These are phyloP conservation scores for Fusarium denticulatum DNA, from an alignment of 2,329 filamentous ascomycete genomes.

Conservation along the genomic window DNA sequence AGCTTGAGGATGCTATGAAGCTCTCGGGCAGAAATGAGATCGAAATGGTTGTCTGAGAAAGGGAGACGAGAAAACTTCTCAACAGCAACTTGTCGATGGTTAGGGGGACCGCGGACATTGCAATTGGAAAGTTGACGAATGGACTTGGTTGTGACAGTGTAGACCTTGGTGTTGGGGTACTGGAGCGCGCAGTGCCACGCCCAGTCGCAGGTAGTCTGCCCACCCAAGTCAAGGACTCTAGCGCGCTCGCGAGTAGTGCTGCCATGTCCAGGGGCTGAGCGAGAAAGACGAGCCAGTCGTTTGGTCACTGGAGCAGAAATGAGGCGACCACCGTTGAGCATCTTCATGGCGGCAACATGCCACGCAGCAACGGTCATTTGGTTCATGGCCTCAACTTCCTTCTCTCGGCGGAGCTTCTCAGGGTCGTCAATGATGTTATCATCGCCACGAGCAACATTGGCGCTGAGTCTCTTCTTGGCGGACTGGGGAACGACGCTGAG, in stretches of 20 bases:
- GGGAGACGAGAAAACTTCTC: slow-evolving; percentile 82
- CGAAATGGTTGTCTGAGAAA: slow-evolving; percentile 87
- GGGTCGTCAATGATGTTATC: slow-evolving; percentile 71
- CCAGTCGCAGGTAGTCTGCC: slow-evolving; percentile 89
- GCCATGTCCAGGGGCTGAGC: slow-evolving; percentile 55
- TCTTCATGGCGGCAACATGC: slow-evolving; percentile 69
- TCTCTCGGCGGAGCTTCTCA: slow-evolving; percentile 73
- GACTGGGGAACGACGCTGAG: slow-evolving; percentile 75
- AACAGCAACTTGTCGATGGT: slow-evolving; percentile 86
- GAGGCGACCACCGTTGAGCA: slow-evolving; percentile 71
- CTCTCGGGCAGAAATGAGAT: slow-evolving; percentile 88
- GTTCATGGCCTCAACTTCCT: slow-evolving; percentile 80
- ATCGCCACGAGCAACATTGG: slow-evolving; percentile 78
- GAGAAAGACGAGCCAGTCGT: slow-evolving; percentile 65
- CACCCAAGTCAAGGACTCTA: slow-evolving; percentile 86
- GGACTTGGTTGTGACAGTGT: slow-evolving; percentile 83
- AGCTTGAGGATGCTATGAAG: slow-evolving; percentile 87
- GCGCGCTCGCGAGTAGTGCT: slow-evolving; percentile 63
- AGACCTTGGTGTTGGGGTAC: slow-evolving; percentile 86
- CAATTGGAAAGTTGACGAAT: slow-evolving; percentile 76
- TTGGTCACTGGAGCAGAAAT: slow-evolving; percentile 72
- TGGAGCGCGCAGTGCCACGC: slow-evolving; percentile 91
- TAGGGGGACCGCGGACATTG: slow-evolving; percentile 83
- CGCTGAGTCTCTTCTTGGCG: slow-evolving; percentile 76
- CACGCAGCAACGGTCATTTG: slow-evolving; percentile 72